These are phyloP conservation scores for Erythrobasidium hasegawianum DNA, from an alignment of 1,284 basidiomycete genomes.

Conservation along the genomic window DNA sequence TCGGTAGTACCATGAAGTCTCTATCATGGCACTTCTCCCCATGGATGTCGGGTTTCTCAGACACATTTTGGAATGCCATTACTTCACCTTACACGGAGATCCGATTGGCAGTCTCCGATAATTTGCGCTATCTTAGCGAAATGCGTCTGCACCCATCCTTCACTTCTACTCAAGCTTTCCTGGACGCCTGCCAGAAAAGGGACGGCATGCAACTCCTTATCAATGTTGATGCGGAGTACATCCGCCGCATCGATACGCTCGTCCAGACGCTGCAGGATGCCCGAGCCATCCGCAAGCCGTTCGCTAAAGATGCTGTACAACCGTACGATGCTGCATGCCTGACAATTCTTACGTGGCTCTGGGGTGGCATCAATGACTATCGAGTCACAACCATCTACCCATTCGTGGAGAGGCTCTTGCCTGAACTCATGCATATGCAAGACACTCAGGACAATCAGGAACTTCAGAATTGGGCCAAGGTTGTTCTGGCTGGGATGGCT, in stretches of 20 bases:
- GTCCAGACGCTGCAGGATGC: conserved; percentile 45
- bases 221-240: conserved; percentile 58
- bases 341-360: conserved; percentile 72
- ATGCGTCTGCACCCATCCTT: conserved; percentile 64
- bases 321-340: conserved; percentile 84
- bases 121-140: conserved; percentile 49
- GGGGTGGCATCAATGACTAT: conserved; percentile 54
- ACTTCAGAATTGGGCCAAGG: conserved; percentile 50
- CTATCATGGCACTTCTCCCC: conserved; percentile 72
- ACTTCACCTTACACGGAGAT: conserved; percentile 48
- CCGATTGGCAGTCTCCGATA: conserved; percentile 49
- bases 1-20: conserved; percentile 53
- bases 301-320: conserved; percentile 54
- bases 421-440: conserved; percentile 47
- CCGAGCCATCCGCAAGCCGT: conserved; percentile 48
- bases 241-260: conserved; percentile 55
- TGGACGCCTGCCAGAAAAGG: conserved; percentile 59
- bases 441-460: conserved; percentile 47
- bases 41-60: conserved; percentile 63
- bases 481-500: conserved; percentile 52
- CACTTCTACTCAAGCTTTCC: conserved; percentile 61
- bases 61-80: conserved; percentile 68
- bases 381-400: conserved; percentile 44
- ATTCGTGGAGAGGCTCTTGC: conserved; percentile 45
- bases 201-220: conserved; percentile 64